Evolutionary conservation across 805 yeast species (phyloP), one percentile per base, ranked within the genome.

Genomic region (Lipomyces anomalus): DNA sequence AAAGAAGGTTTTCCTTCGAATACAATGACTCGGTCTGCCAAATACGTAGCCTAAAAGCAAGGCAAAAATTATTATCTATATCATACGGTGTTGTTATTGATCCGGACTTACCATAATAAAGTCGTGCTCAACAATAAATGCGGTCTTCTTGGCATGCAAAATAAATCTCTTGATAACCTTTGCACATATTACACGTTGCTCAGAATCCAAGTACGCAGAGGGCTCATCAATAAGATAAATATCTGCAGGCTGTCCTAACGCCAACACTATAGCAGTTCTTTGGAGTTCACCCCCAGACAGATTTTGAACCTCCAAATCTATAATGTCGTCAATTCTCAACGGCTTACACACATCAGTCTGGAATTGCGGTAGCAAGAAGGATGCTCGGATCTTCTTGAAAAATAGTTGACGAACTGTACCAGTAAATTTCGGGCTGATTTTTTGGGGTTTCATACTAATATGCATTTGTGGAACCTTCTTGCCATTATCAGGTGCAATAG

Each of bases 101-200:
- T n/a, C n/a, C n/a, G n/a, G n/a, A n/a, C n/a, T n/a, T n/a, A n/a
- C 97, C 99, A 92, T 92, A 74, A 92, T 92, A 78, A 92, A 92
- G 78, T 92, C 99, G 80, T 92, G 99, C 82, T 92, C 99, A 48
- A 92, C 99, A 61, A 92, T 75, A 67, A 92, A 92, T n/a, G 99
- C 98, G 38, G 97, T 90, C 77, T 90, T 92, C 75, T 90, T 89
- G 59, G 96, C 79, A 66, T 92, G 98, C 66, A 92, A 73, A 62
- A 92, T 85, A 65, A 88, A 92, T 70, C 96, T 83, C 78, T 96
- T 84, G 61, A 92, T 92, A 58, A 92, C 98, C 75, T 92, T 92
- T 43, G 98, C 85, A 76, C 98, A 92, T 58, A 92, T 84, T 63
- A 92, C 88, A 86, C 99, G 97, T 72, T 92, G 99, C 71, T 92